Percentiles rank a stretch among this genome's conserved stretches.
These are phyloP conservation scores for Psidium guajava DNA, from an alignment of 345 rosid species.

Conservation along the genomic window DNA sequence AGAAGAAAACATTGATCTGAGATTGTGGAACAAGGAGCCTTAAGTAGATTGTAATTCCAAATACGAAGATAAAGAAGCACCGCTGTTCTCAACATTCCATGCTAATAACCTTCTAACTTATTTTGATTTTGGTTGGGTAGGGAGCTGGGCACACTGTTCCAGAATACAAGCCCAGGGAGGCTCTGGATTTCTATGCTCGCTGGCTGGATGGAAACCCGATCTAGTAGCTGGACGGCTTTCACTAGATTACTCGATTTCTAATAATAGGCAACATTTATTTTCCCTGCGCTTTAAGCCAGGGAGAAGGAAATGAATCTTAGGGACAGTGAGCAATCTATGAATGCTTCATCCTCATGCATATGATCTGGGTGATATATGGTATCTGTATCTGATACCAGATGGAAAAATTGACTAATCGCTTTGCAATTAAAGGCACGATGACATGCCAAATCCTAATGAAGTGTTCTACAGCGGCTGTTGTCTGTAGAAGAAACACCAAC, in stretches of 20 bases:
- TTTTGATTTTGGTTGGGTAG: conserved; percentile 15
- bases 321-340: background rate
- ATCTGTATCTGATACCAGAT: background rate
- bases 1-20: too few relatives aligned
- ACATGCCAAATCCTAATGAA: background rate
- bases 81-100: background rate
- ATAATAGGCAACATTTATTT: background rate
- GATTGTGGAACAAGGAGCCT: too few relatives aligned
- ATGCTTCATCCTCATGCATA: background rate
- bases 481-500: background rate
- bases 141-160: conserved; percentile 89
- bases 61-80: too few relatives aligned
- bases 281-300: background rate
- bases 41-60: too few relatives aligned
- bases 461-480: background rate
- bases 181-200: conserved; percentile 54
- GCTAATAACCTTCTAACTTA: background rate
- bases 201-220: conserved; percentile 47
- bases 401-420: background rate
- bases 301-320: background rate
- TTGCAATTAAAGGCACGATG: background rate
- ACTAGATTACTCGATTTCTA: background rate
- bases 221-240: conserved; percentile 1
- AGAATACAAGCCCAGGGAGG: conserved; percentile 67
- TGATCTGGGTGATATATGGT: background rate